These are phyloP conservation scores for Hypoxylon crocopeplum DNA, from an alignment of 495 filamentous ascomycete species.

Conservation along the genomic window DNA sequence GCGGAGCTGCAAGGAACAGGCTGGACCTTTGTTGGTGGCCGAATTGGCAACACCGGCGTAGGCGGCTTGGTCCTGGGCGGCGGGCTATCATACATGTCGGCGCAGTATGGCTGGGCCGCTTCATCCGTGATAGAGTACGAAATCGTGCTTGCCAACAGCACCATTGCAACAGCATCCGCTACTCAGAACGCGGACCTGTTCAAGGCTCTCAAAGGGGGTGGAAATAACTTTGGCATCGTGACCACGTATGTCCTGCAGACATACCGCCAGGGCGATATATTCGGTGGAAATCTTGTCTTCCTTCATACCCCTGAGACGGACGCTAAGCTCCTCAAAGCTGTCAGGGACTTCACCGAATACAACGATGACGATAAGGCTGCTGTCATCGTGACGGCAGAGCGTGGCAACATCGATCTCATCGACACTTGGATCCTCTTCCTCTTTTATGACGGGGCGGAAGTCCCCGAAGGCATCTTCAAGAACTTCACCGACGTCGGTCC, in stretches of 20 bases:
- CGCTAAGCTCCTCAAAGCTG: conserved; percentile 50
- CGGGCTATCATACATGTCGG: conserved; percentile 58
- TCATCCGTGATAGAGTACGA: conserved; percentile 63
- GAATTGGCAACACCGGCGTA: conserved; percentile 54
- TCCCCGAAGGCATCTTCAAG: conserved; percentile 60
- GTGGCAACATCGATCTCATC: conserved; percentile 50
- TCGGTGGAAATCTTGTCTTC: conserved; percentile 62
- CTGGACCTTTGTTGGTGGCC: conserved; percentile 58
- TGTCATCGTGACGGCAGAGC: conserved; percentile 61
- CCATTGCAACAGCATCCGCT: conserved; percentile 56
- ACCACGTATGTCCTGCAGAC: conserved; percentile 56
- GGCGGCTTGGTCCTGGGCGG: conserved; percentile 53
- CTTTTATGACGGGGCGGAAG: conserved; percentile 65
- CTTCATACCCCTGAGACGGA: conserved; percentile 46
- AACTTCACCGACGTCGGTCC: conserved; percentile 55
- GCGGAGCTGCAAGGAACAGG: conserved; percentile 51
- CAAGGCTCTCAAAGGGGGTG: conserved; percentile 54
- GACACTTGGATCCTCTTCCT: conserved; percentile 67
- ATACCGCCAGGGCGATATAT: conserved; percentile 57
- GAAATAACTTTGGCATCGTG: conserved; percentile 60
- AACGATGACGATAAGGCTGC: conserved; percentile 60
- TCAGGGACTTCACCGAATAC: conserved; percentile 60
- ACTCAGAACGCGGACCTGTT: conserved; percentile 51
- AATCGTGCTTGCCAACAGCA: conserved; percentile 64
- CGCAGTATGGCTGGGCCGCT: conserved; percentile 64